Base-by-base conservation (phyloP, 2,329 filamentous ascomycete species). In the Stemphylium vesicarium region DNA sequence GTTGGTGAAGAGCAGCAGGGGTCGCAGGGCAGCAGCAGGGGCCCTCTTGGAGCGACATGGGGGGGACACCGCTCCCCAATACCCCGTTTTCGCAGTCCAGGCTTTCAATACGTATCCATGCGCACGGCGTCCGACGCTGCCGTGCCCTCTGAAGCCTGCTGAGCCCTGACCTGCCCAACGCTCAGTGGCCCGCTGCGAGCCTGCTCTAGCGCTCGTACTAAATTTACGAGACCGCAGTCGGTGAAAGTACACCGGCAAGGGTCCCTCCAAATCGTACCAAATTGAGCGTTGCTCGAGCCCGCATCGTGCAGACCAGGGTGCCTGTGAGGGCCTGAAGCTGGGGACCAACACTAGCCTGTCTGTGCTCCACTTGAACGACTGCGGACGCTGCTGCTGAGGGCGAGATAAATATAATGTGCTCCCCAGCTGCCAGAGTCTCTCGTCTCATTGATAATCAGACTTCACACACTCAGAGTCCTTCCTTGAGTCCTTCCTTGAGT, bases 201-300 rank as follows among this genome's bases (percentile, higher is more conserved):
- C 58, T 57, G 60, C 56, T 48, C 64, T 68, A 67, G 66, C 64
- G 66, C 59, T 57, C 53, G 63, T 67, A 59, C 66, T 67, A 69
- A 66, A 69, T 63, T 66, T 69, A 69, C 64, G 40, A 62, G 61
- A 61, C 63, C 61, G 66, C 64, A 66, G 66, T 67, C 66, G 66
- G 66, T 68, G 63, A 69, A 67, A 55, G 63, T 54, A 39, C 39
- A 53, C 24, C 33, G 26, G 45, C 50, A 63, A 68, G 63, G 65
- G 65, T 66, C 64, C 55, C 57, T 46, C 46, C 47, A 52, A 47
- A 65, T 64, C 54, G 52, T 60, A 59, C 61, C 61, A 64, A 60
- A 62, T 64, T 60, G 61, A 64, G 61, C 46, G 60, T 58, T 64
- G 62, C 59, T 62, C 59, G 36, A 64, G 61, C 56, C 61, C 55